Conservation (phyloP, 192 early-diverging fungal species). For the Physocladia obscura region DNA sequence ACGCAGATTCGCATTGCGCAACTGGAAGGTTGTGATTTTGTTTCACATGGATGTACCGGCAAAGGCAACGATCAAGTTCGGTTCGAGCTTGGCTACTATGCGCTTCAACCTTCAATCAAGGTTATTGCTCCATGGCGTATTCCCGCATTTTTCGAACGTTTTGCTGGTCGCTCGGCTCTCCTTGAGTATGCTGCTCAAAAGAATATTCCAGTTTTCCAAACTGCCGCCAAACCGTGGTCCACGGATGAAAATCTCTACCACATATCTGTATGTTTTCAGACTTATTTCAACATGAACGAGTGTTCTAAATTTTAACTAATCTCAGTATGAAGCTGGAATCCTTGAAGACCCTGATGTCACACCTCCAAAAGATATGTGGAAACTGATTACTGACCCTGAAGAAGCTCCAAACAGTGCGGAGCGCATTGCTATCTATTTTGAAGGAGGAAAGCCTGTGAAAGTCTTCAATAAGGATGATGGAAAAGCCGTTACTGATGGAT, state of each 20-base stretch:
- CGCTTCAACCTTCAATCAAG: constrained; percentile 88
- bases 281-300: neutral
- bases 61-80: constrained; percentile 99
- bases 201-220: constrained; percentile 92
- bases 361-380: constrained; percentile 99
- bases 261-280: constrained; percentile 63
- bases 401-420: constrained; percentile 95
- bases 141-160: constrained; percentile 92
- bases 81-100: constrained; percentile 98
- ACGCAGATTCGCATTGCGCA: constrained; percentile 85
- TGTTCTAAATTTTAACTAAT: neutral
- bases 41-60: constrained; percentile 98
- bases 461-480: constrained; percentile 81
- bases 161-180: constrained; percentile 88
- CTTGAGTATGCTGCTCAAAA: constrained; percentile 89
- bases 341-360: constrained; percentile 94
- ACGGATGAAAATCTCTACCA: constrained; percentile 99
- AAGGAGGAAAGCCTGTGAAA: constrained; percentile 82
- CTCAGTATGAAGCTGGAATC: constrained; percentile 88
- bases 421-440: constrained; percentile 88
- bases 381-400: constrained; percentile 94
- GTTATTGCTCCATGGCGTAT: constrained; percentile 98
- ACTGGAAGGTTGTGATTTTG: constrained; percentile 89
- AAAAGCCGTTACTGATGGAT: constrained; percentile 61
- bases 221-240: constrained; percentile 95